These are phyloP conservation scores for Gossypium turneri DNA, from an alignment of 345 rosid species.

Conservation along the genomic window DNA sequence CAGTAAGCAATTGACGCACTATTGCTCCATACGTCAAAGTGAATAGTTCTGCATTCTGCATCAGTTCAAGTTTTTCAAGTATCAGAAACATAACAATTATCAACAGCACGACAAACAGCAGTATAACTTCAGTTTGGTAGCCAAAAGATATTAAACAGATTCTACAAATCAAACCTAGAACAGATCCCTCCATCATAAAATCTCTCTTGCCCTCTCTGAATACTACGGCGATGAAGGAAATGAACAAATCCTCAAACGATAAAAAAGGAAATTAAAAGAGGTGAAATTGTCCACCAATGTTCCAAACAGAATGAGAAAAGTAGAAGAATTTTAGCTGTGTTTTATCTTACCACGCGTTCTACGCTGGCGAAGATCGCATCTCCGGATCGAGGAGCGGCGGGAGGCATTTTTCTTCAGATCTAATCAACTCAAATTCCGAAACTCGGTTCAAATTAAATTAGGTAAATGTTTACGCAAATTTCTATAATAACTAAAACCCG, in stretches of 20 bases:
- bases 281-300: not conserved
- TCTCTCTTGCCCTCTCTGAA: not conserved
- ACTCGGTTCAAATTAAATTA: not conserved
- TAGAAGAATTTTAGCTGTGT: not conserved
- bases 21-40: slow-evolving; percentile 89
- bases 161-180: not conserved
- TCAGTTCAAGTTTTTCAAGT: slow-evolving; percentile 11
- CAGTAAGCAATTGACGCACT: slow-evolving; percentile 88
- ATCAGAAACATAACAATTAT: slow-evolving; percentile 6
- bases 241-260: not conserved
- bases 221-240: not conserved
- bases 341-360: slow-evolving; percentile 66
- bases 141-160: not conserved
- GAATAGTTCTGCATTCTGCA: slow-evolving; percentile 87
- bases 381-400: slow-evolving; percentile 78
- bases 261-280: not conserved
- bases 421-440: slow-evolving; percentile 4
- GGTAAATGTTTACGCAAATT: not conserved
- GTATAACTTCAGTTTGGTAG: not conserved
- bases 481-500: not conserved
- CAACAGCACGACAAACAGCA: slow-evolving; percentile 1
- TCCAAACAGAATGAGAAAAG: not conserved
- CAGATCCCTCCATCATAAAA: not conserved
- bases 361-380: slow-evolving; percentile 87
- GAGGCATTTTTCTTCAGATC: slow-evolving; percentile 46